Conservation (phyloP, 2,329 filamentous ascomycete species). For the Plenodomus lindquistii region DNA sequence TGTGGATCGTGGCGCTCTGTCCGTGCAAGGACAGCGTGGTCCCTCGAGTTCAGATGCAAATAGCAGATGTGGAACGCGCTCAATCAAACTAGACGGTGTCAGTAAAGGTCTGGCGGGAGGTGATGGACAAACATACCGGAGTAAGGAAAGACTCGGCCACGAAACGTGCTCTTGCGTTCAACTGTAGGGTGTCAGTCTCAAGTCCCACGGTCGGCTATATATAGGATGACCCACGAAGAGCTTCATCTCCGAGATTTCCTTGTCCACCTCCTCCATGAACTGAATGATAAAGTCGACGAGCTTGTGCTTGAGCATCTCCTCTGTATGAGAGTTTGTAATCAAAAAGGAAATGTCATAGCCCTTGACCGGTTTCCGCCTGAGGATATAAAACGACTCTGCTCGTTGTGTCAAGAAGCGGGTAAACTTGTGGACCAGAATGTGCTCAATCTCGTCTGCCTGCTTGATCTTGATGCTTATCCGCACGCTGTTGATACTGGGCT, state of each 20-base stretch:
- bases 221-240: constrained; percentile 74
- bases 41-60: not conserved
- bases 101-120: not conserved
- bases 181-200: constrained; percentile 56
- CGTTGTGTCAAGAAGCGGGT: constrained; percentile 94
- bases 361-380: constrained; percentile 94
- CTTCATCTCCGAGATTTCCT: constrained; percentile 99
- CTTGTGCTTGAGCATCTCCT: constrained; percentile 99
- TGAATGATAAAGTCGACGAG: constrained; percentile 98
- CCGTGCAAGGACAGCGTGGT: not conserved
- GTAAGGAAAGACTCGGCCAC: constrained; percentile 98
- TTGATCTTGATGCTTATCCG: constrained; percentile 99
- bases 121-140: constrained; percentile 63
- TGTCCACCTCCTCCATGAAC: constrained; percentile 99
- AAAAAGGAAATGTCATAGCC: constrained; percentile 99
- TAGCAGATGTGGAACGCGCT: constrained; percentile 8
- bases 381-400: constrained; percentile 95
- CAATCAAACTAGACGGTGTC: constrained; percentile 25
- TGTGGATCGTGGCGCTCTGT: constrained; percentile 2
- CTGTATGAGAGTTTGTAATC: constrained; percentile 98
- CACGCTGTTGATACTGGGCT: constrained; percentile 95
- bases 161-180: constrained; percentile 95
- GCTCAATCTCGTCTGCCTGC: constrained; percentile 98
- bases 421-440: constrained; percentile 98
- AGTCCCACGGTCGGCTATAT: not conserved